A percentile compares a stretch with the other conserved stretches of the same genome.
phyloP scores from a whole-genome alignment of 257 asterid genomes.

The Plectranthus barbatus region DNA sequence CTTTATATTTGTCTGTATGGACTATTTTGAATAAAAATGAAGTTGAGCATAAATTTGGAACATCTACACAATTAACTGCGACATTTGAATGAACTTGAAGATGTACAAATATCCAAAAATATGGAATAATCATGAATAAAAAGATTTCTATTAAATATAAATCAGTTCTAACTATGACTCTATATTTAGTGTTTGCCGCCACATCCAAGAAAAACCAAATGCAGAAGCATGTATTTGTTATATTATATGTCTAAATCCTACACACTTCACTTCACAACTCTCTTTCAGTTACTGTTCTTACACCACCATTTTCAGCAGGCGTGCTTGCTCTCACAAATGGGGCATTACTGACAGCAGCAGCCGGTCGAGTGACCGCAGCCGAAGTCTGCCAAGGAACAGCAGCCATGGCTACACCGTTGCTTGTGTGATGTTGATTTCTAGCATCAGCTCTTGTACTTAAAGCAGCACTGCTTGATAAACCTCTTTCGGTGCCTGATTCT shows the following conservation, averaged over 20 bases:
- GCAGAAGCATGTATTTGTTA: slow-evolving; percentile 18
- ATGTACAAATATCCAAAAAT: too few species aligned
- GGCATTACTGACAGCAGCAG: slow-evolving; percentile 18
- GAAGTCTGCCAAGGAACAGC: slow-evolving; percentile 21
- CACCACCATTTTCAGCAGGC: slow-evolving; percentile 41
- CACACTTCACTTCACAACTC: slow-evolving; percentile 16
- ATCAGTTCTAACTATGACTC: slow-evolving; percentile 29
- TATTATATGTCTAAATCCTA: slow-evolving; percentile 20
- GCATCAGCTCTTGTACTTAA: slow-evolving; percentile 22
- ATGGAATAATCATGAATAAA: slow-evolving; percentile 9
- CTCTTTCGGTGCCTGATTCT: slow-evolving; percentile 27
- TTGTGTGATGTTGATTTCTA: slow-evolving; percentile 32
- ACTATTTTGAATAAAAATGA: too few species aligned
- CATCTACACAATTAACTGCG: too few species aligned
- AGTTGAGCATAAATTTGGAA: too few species aligned
- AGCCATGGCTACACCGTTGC: slow-evolving; percentile 34
- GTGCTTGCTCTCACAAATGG: slow-evolving; percentile 14
- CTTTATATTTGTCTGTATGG: too few species aligned
- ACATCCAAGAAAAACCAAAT: slow-evolving; percentile 22
- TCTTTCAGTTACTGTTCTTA: slow-evolving; percentile 26
- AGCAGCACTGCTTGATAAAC: slow-evolving; percentile 25
- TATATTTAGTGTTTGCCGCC: slow-evolving; percentile 21
- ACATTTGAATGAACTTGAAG: too few species aligned
- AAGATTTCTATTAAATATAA: slow-evolving; percentile 15
- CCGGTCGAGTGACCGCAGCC: slow-evolving; percentile 22